These are phyloP conservation scores for Yamadazyma tumulicola DNA, from an alignment of 805 yeast species.

Conservation along the genomic window DNA sequence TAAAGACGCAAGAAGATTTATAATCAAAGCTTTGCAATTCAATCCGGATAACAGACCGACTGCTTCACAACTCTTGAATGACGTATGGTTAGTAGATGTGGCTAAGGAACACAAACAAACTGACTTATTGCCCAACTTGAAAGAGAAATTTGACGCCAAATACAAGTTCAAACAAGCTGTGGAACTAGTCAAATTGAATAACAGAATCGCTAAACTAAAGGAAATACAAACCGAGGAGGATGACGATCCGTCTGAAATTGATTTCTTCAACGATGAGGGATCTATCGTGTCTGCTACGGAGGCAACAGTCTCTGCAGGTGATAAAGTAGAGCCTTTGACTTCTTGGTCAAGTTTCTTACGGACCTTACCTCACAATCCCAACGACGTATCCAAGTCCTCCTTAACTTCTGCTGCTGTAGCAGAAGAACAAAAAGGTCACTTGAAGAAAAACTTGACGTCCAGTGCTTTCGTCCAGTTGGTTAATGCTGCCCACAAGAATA, in stretches of 20 bases:
- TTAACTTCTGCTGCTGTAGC: slow-evolving; percentile 14
- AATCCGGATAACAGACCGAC: slow-evolving; percentile 70
- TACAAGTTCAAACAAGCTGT: slow-evolving; percentile 81
- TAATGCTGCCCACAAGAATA: slow-evolving; percentile 60
- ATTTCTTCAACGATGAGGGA: slow-evolving; percentile 37
- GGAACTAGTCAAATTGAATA: slow-evolving; percentile 77
- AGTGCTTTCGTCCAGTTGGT: slow-evolving; percentile 69
- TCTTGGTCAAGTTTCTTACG: slow-evolving; percentile 29
- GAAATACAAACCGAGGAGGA: slow-evolving; percentile 56
- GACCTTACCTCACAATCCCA: slow-evolving; percentile 18
- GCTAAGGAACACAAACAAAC: slow-evolving; percentile 44
- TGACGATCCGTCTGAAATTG: slow-evolving; percentile 47
- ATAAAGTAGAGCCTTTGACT: slow-evolving; percentile 15
- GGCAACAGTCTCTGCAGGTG: slow-evolving; percentile 6
- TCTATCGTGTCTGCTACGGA: slow-evolving; percentile 11
- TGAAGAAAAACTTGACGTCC: slow-evolving; percentile 42
- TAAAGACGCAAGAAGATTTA: slow-evolving; percentile 75
- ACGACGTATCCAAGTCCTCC: slow-evolving; percentile 21
- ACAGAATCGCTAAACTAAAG: slow-evolving; percentile 71
- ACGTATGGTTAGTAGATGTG: slow-evolving; percentile 67
- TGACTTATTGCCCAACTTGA: slow-evolving; percentile 79
- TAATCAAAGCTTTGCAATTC: slow-evolving; percentile 63
- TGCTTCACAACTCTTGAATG: slow-evolving; percentile 57
- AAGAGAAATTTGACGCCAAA: slow-evolving; percentile 79
- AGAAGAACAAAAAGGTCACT: slow-evolving; percentile 3